A percentile compares a stretch with the other conserved stretches of the same genome.
Evolutionary conservation across 805 yeast species (phyloP).

Genomic region (Kodamaea restingae): DNA sequence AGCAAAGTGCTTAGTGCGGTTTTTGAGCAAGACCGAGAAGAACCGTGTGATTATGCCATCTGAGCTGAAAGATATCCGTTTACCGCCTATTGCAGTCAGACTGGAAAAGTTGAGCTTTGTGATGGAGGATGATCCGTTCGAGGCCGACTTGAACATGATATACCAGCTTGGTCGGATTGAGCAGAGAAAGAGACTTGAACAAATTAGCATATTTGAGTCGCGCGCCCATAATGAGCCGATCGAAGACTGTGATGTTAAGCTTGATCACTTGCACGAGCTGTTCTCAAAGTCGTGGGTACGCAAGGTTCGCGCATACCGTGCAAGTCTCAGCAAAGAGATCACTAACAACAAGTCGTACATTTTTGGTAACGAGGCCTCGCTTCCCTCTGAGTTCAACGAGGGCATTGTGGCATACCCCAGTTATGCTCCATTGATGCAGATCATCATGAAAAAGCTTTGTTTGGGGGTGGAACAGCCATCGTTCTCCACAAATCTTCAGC

Average conservation of each 20-base stretch:
- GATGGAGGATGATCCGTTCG: conserved; percentile 46
- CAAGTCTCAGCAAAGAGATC: conserved; percentile 33
- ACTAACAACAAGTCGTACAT: conserved; percentile 30
- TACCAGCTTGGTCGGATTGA: conserved; percentile 39
- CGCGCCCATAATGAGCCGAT: not conserved
- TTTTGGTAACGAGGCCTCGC: conserved; percentile 32
- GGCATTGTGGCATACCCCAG: conserved; percentile 28
- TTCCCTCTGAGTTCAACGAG: conserved; percentile 17
- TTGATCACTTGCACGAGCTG: conserved; percentile 38
- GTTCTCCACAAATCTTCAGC: conserved; percentile 41
- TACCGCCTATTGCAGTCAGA: conserved; percentile 28
- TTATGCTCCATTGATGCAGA: conserved; percentile 33
- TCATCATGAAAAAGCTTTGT: conserved; percentile 26
- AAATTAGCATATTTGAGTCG: conserved; percentile 21
- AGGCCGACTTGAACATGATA: conserved; percentile 37
- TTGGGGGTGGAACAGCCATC: conserved; percentile 23
- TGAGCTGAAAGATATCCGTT: conserved; percentile 22
- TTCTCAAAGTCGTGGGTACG: conserved; percentile 69
- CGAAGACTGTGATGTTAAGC: conserved; percentile 7
- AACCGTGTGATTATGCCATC: conserved; percentile 25
- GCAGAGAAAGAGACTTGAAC: conserved; percentile 36
- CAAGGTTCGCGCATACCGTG: conserved; percentile 48
- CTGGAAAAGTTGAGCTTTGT: conserved; percentile 25
- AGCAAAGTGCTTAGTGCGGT: conserved; percentile 29
- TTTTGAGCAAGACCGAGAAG: conserved; percentile 18